phyloP scores from a whole-genome alignment of 768 basidiomycete species.

The Tricholoma furcatifolium region DNA sequence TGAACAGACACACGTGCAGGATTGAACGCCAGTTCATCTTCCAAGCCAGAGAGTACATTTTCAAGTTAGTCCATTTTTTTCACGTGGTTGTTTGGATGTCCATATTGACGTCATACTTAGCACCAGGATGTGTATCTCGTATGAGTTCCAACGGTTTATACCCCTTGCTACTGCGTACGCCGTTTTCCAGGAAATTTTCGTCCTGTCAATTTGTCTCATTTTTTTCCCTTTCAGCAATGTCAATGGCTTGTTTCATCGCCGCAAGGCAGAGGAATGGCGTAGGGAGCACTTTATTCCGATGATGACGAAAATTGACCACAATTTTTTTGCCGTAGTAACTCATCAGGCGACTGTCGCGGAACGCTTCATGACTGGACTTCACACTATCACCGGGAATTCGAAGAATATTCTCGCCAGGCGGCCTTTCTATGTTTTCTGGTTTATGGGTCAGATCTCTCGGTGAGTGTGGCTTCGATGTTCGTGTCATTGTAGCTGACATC shows the following conservation, averaged over 20 bases:
- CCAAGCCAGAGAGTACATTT: conserved; percentile 70
- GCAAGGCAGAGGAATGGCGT: conserved; percentile 70
- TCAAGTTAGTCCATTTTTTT: conserved; percentile 54
- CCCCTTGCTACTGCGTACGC: conserved; percentile 58
- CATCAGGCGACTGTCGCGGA: conserved; percentile 62
- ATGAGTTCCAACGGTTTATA: conserved; percentile 65
- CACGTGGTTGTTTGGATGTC: neutral
- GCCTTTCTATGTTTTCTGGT: conserved; percentile 75
- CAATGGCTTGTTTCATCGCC: conserved; percentile 45
- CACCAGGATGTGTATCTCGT: conserved; percentile 66
- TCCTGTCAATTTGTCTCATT: neutral
- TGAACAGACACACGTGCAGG: conserved; percentile 63
- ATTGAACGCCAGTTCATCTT: conserved; percentile 69
- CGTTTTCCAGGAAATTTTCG: neutral
- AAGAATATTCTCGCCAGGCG: conserved; percentile 49
- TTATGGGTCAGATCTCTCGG: conserved; percentile 70
- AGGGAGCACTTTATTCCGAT: conserved; percentile 24
- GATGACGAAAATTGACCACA: conserved; percentile 2
- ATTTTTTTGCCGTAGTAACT: conserved; percentile 38
- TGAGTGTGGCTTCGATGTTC: conserved; percentile 19
- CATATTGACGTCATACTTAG: conserved; percentile 32
- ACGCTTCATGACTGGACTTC: conserved; percentile 57
- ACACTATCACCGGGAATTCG: conserved; percentile 56
- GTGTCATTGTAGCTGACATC: conserved; percentile 6
- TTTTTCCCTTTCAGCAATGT: conserved; percentile 32